Conservation (phyloP, 768 basidiomycete genomes). For the Pulveroboletus sp. region DNA sequence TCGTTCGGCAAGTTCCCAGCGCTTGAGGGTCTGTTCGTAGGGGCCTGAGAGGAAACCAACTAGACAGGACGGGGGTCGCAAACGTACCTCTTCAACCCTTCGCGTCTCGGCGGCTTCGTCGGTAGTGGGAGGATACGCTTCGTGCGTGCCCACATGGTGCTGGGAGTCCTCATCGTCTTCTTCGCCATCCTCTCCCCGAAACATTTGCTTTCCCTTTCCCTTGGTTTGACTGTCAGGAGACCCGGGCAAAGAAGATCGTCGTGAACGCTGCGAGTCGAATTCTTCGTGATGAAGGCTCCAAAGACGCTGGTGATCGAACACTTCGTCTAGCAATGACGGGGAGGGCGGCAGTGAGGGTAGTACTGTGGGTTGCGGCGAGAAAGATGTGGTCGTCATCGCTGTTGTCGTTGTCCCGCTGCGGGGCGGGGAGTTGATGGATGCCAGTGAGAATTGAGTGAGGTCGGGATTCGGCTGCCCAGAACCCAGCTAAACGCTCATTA, state of each 20-base stretch:
- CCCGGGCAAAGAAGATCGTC: constrained; percentile 13
- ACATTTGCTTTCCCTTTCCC: constrained; percentile 33
- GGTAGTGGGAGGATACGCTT: constrained; percentile 58
- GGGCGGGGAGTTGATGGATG: neutral
- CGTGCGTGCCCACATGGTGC: constrained; percentile 17
- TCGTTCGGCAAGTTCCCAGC: constrained; percentile 76
- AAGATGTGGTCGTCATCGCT: constrained; percentile 12
- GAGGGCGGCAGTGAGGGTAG: constrained; percentile 36
- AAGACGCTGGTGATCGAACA: constrained; percentile 35
- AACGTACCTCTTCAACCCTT: constrained; percentile 64
- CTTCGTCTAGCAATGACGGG: constrained; percentile 39
- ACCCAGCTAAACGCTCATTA: constrained; percentile 46
- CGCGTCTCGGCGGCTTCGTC: constrained; percentile 67
- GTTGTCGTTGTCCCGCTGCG: neutral
- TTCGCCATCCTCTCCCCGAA: constrained; percentile 11
- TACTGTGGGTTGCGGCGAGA: constrained; percentile 10
- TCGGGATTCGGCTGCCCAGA: constrained; percentile 18
- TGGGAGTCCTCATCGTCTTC: constrained; percentile 23
- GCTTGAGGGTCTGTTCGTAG: constrained; percentile 55
- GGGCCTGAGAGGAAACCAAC: neutral
- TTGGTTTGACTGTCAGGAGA: constrained; percentile 7
- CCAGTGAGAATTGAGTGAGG: neutral
- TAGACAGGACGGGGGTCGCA: neutral
- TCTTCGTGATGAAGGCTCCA: constrained; percentile 32
- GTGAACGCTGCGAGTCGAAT: constrained; percentile 17